A percentile compares a stretch with the other conserved stretches of the same genome.
These are phyloP conservation scores for Brassica nigra DNA, from an alignment of 345 rosid species.

Conservation along the genomic window DNA sequence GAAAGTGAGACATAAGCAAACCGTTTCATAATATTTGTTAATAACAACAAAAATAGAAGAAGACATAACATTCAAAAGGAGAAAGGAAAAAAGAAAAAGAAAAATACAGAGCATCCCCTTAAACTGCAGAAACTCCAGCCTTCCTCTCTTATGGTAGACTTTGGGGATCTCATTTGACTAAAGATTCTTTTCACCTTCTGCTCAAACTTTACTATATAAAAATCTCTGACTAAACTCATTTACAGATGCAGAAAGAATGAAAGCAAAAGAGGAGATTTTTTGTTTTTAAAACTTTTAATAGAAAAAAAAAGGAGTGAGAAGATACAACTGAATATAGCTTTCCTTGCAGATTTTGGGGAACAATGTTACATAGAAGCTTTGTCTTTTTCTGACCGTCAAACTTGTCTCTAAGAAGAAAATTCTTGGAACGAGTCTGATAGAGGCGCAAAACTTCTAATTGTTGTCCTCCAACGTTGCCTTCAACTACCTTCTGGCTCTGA, in stretches of 20 bases:
- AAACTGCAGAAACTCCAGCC: constrained; percentile 15
- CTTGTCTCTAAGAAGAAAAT: constrained; percentile 10
- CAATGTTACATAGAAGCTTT: constrained; percentile 3
- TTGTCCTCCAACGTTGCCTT: constrained; percentile 31
- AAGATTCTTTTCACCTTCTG: constrained; percentile 24
- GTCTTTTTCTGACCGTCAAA: constrained; percentile 18
- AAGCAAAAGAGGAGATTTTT: constrained; percentile 17
- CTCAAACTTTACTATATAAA: constrained; percentile 40
- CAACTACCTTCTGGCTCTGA: constrained; percentile 17
- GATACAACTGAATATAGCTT: constrained; percentile 31
- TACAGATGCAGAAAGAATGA: constrained; percentile 32
- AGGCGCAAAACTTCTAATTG: constrained; percentile 9
- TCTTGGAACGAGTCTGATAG: constrained; percentile 15
- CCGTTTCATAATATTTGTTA: constrained; percentile 15
- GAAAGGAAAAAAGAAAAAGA: background rate
- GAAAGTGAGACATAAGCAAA: background rate
- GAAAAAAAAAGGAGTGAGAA: constrained; percentile 2
- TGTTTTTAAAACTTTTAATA: background rate
- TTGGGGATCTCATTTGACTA: background rate
- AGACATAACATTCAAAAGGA: constrained; percentile 1
- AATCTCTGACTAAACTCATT: constrained; percentile 41
- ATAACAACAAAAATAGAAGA: background rate
- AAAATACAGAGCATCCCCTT: background rate
- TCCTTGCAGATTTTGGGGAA: constrained; percentile 19
- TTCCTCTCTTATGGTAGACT: constrained; percentile 32